Evolutionary conservation across 352 stramenopile genomes (phyloP).

Genomic region (Globisporangium paroecandrum): DNA sequence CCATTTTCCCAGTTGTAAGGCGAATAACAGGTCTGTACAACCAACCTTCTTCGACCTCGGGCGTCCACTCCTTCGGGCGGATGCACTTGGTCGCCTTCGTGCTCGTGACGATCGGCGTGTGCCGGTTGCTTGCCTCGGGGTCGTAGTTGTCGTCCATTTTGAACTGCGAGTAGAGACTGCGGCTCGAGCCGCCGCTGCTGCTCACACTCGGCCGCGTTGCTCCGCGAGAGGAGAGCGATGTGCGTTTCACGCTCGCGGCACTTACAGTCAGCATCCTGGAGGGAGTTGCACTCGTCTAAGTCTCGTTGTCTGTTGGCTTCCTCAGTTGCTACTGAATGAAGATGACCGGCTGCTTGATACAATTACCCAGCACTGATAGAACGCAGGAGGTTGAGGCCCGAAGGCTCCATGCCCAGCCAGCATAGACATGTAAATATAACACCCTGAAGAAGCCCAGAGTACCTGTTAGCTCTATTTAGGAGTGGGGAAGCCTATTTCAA

Average conservation of each 20-base stretch:
- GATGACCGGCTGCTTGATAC: background rate
- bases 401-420: background rate
- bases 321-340: background rate
- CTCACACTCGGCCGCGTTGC: conserved; percentile 18
- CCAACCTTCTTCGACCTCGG: conserved; percentile 60
- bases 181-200: conserved; percentile 10
- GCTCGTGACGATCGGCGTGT: conserved; percentile 41
- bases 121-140: conserved; percentile 20
- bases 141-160: conserved; percentile 55
- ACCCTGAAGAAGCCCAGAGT: background rate
- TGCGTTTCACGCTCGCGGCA: conserved; percentile 29
- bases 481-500: background rate
- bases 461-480: background rate
- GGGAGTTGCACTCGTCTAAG: background rate
- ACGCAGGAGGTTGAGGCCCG: background rate
- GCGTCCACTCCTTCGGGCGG: conserved; percentile 66
- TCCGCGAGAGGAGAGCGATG: conserved; percentile 35
- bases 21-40: background rate
- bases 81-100: conserved; percentile 60
- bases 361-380: too few relatives aligned
- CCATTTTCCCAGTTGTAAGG: background rate
- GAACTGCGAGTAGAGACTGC: conserved; percentile 31
- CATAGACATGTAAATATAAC: background rate
- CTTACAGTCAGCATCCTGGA: conserved; percentile 31
- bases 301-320: background rate